Conservation (phyloP, 495 filamentous ascomycete genomes). For the Podospora comata region DNA sequence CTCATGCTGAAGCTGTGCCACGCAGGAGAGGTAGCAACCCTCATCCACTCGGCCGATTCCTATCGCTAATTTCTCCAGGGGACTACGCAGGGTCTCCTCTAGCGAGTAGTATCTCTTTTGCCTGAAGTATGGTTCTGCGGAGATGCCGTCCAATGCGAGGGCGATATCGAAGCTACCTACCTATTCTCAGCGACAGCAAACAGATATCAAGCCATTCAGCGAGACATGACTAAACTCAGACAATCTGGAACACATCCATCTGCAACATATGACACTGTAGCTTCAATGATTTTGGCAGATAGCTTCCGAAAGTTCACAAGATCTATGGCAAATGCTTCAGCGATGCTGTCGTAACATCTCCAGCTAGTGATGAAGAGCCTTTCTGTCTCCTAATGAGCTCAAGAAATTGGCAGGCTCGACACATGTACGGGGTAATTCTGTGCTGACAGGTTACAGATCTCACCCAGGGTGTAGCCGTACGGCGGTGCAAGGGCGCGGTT, state of each 20-base stretch:
- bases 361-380: not conserved
- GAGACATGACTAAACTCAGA: not conserved
- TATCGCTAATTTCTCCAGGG: not conserved
- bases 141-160: not conserved
- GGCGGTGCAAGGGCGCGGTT: not conserved
- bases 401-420: not conserved
- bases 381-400: not conserved
- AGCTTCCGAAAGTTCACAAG: not conserved
- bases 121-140: not conserved
- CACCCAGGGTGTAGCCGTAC: constrained; percentile 1
- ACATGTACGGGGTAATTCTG: not conserved
- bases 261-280: not conserved
- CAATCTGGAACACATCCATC: not conserved
- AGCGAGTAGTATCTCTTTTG: not conserved
- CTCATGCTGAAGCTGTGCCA: not conserved
- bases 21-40: not conserved
- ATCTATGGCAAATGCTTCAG: not conserved
- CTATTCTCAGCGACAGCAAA: not conserved
- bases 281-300: not conserved
- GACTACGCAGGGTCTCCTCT: not conserved
- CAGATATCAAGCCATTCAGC: not conserved
- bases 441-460: constrained; percentile 1
- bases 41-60: not conserved
- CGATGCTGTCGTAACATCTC: not conserved
- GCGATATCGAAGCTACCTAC: not conserved